Evolutionary conservation across 352 stramenopile species (phyloP).

Genomic region (Globisporangium heterothallicum): DNA sequence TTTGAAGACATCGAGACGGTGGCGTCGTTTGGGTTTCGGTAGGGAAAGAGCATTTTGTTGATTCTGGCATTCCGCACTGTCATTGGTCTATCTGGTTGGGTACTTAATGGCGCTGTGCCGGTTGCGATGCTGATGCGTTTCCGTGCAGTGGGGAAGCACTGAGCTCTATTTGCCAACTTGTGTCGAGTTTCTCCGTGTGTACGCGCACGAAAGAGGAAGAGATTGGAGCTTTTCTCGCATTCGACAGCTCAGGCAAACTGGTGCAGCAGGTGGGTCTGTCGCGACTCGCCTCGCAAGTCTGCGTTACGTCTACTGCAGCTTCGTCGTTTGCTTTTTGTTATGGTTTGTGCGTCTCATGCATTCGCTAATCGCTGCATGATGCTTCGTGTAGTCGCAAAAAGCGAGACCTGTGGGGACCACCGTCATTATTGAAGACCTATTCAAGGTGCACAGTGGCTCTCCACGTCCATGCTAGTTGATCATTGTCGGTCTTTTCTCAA

Average conservation of each 20-base stretch:
- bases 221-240: constrained; percentile 85
- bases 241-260: constrained; percentile 61
- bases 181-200: constrained; percentile 76
- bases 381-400: constrained; percentile 31
- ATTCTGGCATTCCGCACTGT: not conserved
- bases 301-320: not conserved
- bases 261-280: constrained; percentile 29
- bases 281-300: too few relatives aligned
- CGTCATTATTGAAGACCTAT: constrained; percentile 89
- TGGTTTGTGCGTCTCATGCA: too few relatives aligned
- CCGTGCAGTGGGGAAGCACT: constrained; percentile 89
- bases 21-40: constrained; percentile 92
- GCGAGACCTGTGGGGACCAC: constrained; percentile 89
- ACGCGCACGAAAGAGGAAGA: constrained; percentile 73
- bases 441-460: constrained; percentile 55
- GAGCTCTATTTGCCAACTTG: constrained; percentile 92
- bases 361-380: not conserved
- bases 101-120: not conserved
- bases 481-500: not conserved
- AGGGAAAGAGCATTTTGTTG: not conserved
- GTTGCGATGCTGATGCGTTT: not conserved
- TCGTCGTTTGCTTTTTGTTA: too few relatives aligned
- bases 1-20: constrained; percentile 93
- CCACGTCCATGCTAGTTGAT: not conserved
- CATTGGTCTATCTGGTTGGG: not conserved